Evolutionary conservation across 129 eudicot genomes (phyloP), one percentile per base, ranked within the genome.

Genomic region (Lactuca sativa): DNA sequence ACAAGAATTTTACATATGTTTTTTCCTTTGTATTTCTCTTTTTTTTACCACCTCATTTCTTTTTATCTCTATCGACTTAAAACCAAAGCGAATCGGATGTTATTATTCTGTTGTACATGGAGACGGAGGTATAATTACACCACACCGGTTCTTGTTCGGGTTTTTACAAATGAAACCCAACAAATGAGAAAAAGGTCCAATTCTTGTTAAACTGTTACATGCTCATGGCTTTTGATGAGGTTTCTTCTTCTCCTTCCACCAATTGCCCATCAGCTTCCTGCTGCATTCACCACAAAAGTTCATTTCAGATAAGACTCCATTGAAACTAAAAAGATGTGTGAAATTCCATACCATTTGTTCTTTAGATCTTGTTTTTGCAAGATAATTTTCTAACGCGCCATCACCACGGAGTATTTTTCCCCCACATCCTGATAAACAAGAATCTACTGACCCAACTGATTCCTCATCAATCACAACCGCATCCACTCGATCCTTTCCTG

Each of bases 391-490:
- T 74, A 92, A 67, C 56, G 98, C 92, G 81, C 87, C 88, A 54
- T 89, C 92, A 25, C 98, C 96, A 10, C 82, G 81, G 33, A 92
- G 96, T 71, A 92, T 62, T 68, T 92, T 92, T 21, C 91, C 95
- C 8, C 95, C 98, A 71, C 78, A 75, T 53, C 98, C 95, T 25
- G 30, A 25, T 25, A 25, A 25, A 56, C 63, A 63, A n/a, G 74
- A 71, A 69, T 79, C 74, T 38, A 76, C 70, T 11, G 82, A 73
- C n/a, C 95, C 97, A 55, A 88, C 85, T 7, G 95, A 85, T 47
- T 86, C 98, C 77, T 84, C 96, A 34, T 92, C 96, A 64, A 92
- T 79, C 37, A 92, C 92, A 44, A 92, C 95, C 9, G 96, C 96
- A 75, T 92, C 98, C 67, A 92, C 89, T 81, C 83, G 85, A 62